phyloP scores from a whole-genome alignment of 2,329 filamentous ascomycete species.

The Arthrobotrys entomopaga region DNA sequence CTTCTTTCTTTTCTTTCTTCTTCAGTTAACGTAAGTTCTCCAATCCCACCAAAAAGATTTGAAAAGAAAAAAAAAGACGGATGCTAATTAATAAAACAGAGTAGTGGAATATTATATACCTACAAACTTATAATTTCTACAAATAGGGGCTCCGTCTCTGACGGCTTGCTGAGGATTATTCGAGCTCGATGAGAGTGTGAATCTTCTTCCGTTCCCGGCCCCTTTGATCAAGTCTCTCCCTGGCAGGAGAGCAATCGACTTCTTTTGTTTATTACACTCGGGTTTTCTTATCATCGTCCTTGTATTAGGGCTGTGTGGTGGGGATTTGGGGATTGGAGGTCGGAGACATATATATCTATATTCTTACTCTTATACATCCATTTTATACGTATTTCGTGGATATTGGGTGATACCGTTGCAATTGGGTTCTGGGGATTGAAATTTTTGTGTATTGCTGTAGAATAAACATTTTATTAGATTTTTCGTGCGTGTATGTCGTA shows the following conservation, averaged over 20 bases:
- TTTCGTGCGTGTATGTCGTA: no score
- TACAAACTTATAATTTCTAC: conserved; percentile 57
- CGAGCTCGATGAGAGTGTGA: conserved; percentile 43
- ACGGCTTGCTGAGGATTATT: conserved; percentile 59
- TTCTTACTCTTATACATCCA: background rate
- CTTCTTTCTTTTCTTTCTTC: conserved; percentile 39
- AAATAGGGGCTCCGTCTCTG: conserved; percentile 58
- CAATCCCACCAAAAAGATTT: conserved; percentile 19
- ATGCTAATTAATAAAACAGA: conserved; percentile 36
- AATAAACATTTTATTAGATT: no score
- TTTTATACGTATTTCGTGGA: background rate
- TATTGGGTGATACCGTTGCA: background rate
- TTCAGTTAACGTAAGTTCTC: conserved; percentile 54
- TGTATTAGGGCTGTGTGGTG: conserved; percentile 7
- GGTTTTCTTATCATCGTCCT: conserved; percentile 40
- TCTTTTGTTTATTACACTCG: conserved; percentile 44
- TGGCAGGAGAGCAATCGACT: conserved; percentile 50
- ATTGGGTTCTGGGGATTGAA: background rate
- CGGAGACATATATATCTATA: conserved; percentile 32
- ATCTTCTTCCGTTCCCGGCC: conserved; percentile 59
- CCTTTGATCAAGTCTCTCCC: conserved; percentile 57
- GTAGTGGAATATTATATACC: conserved; percentile 56
- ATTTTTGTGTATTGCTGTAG: background rate
- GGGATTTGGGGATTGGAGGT: conserved; percentile 51
- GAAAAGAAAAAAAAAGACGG: conserved; percentile 29